Evolutionary conservation across 495 filamentous ascomycete genomes (phyloP), one percentile per base, ranked within the genome.

Genomic region (Aspergillus conjunctus): DNA sequence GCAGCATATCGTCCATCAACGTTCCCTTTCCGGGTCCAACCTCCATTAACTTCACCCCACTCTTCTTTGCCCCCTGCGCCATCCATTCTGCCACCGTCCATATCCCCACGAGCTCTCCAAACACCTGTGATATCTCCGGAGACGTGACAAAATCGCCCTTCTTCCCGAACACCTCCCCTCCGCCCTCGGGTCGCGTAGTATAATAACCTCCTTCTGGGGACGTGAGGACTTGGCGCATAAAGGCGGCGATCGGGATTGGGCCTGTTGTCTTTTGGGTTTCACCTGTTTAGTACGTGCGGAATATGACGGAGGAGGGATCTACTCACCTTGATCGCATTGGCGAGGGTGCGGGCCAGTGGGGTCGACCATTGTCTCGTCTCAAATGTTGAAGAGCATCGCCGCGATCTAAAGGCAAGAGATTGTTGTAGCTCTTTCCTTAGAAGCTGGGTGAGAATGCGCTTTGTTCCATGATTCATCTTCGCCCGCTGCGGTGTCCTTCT

Each of bases 41-140:
- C 71, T 98, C 94, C 64, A 98, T 89, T 57, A 98, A 73, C 65
- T 97, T 87, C 17, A 97, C 85, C 22, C 89, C 88, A 34, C 81
- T 80, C 54, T 71, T 85, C 51, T 77, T 85, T 53, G 82, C 79
- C 8, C 92, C 93, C 70, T 98, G 94, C 26, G 88, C 85, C 75
- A 98, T 89, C 93, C 94, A 98, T 79, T 98, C 94, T 32, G 95
- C 82, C 30, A 97, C 86, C 48, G 95, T 85, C 94, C 94, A 98
- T 66, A 98, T 83, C 1, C 92, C 94, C 49, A 97, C 77, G 17
- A 98, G 81, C 72, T 98, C 94, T 21, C 94, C 94, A 77, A 98
- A 98, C 15, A 97, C 84, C 71, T 98, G 94, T 3, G 92, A 96
- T 66, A 98, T 97, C 74, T 98, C 94, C 0, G 94, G 94, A 7